A percentile compares a stretch with the other conserved stretches of the same genome.
Evolutionary conservation across 108 stramenopile species (phyloP).

Genomic region (Nitzschia palea): DNA sequence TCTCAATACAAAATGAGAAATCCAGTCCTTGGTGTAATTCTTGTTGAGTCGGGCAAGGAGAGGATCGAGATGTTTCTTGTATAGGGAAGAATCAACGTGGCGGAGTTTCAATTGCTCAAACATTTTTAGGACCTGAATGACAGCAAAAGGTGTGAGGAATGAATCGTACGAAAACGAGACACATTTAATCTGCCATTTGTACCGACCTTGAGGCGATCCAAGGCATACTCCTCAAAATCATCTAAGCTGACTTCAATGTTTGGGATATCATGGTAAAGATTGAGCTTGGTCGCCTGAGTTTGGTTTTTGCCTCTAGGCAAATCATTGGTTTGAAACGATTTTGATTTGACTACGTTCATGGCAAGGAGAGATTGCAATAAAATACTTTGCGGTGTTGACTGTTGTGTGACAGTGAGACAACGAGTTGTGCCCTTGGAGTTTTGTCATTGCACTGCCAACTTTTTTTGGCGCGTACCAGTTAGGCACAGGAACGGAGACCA

Average conservation of each 20-base stretch:
- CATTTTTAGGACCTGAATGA: conserved; percentile 82
- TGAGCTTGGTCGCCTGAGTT: conserved; percentile 15
- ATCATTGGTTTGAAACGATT: background rate
- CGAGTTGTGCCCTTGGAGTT: background rate
- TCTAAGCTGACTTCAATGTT: conserved; percentile 75
- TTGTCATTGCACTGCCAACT: background rate
- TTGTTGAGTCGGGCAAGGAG: conserved; percentile 28
- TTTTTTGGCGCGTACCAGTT: background rate
- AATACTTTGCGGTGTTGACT: background rate
- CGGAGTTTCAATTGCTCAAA: conserved; percentile 89
- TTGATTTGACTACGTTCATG: conserved; percentile 29
- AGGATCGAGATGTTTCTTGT: conserved; percentile 31
- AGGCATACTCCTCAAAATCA: conserved; percentile 86
- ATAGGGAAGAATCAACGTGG: conserved; percentile 29
- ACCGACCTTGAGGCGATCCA: conserved; percentile 82
- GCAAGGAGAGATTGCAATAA: background rate
- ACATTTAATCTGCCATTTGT: too few relatives aligned
- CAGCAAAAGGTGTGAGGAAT: background rate
- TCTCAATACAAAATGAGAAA: conserved; percentile 95
- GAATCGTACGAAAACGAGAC: too few relatives aligned
- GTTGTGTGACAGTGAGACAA: background rate
- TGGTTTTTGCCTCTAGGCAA: background rate
- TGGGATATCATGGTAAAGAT: conserved; percentile 50
- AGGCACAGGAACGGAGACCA: background rate
- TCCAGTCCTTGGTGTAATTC: conserved; percentile 63